Evolutionary conservation across 202 grass and related monocot genomes (phyloP), one percentile per base, ranked within the genome.

Genomic region (Carex sylvatica): DNA sequence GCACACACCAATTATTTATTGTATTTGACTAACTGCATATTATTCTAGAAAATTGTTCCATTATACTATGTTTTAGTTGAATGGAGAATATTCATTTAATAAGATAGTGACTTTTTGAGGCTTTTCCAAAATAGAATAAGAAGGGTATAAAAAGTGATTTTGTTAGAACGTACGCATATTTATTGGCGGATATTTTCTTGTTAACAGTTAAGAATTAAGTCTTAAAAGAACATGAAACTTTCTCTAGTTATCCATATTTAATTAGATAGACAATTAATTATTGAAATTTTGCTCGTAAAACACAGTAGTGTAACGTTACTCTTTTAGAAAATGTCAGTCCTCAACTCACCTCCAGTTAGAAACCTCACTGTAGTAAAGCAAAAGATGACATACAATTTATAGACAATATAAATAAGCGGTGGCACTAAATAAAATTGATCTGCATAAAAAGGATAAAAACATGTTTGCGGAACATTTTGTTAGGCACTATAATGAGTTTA

Each of bases 401-500:
- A 3, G 7, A 75, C 31, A 55, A 54, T 74, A 14, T 31, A n/a
- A 33, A n/a, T 33, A n/a, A 75, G 14, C 7, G 49, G 52, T 54
- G 8, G 15, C 49, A 55, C 2, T 54, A 20, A 69, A n/a, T 56
- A 59, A 59, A 49, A 49, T 49, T 49, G 44, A 75, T 56, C 23
- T 55, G 72, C 46, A 26, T 31, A 55, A 75, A 26, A 55, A 31
- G 1, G 15, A 26, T 18, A 55, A 49, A 56, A 75, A 15, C 12
- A 55, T 55, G 1, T 59, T 36, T 77, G 14, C 16, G 58, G 52
- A 59, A 6, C 53, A 9, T 36, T 77, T 36, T 77, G 52, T 77
- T 59, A 59, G 74, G 74, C 53, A 59, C 23, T 18, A 59, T 18
- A 59, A 59, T 77, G 53, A 77, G 74, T 77, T 56, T 36, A 77